Conservation (phyloP, 805 yeast genomes). For the Candida palmyrensis region DNA sequence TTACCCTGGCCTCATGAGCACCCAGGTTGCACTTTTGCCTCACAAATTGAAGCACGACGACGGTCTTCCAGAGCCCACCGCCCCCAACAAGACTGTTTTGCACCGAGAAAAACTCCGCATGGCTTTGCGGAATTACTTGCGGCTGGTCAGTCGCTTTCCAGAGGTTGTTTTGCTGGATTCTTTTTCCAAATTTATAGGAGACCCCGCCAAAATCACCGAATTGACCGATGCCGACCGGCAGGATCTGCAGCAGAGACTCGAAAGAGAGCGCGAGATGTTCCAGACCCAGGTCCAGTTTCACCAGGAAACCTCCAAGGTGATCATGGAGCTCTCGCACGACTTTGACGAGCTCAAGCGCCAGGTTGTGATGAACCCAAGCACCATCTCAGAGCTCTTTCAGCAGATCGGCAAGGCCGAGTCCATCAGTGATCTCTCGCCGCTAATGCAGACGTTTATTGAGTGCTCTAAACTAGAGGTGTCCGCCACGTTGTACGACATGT, state of each 20-base stretch:
- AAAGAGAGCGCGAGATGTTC: constrained; percentile 55
- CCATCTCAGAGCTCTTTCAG: constrained; percentile 55
- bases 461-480: constrained; percentile 83
- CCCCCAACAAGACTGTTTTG: constrained; percentile 19
- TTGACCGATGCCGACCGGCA: constrained; percentile 38
- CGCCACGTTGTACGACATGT: constrained; percentile 74
- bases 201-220: constrained; percentile 16
- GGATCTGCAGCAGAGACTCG: constrained; percentile 56
- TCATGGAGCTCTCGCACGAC: constrained; percentile 47
- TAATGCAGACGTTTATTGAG: constrained; percentile 65
- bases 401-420: constrained; percentile 56
- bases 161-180: constrained; percentile 50
- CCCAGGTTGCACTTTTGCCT: constrained; percentile 56
- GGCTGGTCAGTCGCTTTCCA: constrained; percentile 45
- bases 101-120: constrained; percentile 75
- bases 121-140: constrained; percentile 70
- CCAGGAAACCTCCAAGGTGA: constrained; percentile 55
- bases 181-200: constrained; percentile 50
- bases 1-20: constrained; percentile 59
- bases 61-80: constrained; percentile 12
- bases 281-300: constrained; percentile 69
- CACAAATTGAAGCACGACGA: constrained; percentile 40
- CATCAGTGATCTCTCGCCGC: constrained; percentile 58
- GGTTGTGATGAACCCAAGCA: constrained; percentile 45
- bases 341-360: constrained; percentile 57